Evolutionary conservation across 1,284 basidiomycete species (phyloP), one percentile per base, ranked within the genome.

Genomic region (Marasmius tenuissimus): DNA sequence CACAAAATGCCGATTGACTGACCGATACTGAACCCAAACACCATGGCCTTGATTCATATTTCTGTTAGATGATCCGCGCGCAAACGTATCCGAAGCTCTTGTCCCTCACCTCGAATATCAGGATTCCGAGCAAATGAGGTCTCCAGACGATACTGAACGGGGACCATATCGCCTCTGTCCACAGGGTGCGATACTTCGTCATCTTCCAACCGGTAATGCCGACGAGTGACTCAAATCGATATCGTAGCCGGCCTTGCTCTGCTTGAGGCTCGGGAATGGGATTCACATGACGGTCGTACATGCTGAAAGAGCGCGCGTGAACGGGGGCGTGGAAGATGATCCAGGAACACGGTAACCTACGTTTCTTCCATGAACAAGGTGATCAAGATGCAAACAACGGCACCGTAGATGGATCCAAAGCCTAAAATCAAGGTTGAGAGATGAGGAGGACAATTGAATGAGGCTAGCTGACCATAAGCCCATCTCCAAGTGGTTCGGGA

Each of bases 331-430:
- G 8, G 0, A 49, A 16, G 5, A 48, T 52, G 22, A 4, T 38
- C 27, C 51, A 45, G 5, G n/a, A 58, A 38, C 20, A 10, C 16
- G 16, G 8, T 18, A 14, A 71, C 77, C 59, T 68, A 85, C 85
- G 87, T 87, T 69, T 89, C 87, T 61, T 87, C 80, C 65, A 80
- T 75, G 65, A 88, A 82, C 56, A 88, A 72, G 3, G 74, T 70
- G 59, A 89, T 86, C 27, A 88, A 69, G 1, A 75, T 38, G 12
- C 88, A 73, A 3, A 90, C 84, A 16, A 84, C 63, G 1, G 71
- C 72, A 39, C 76, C 75, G 65, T 87, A 89, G 8, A 88, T 78
- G 20, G 78, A 81, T 0, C 81, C 87, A 57, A 85, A 81, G 11
- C 83, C 86, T 64, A 88, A 89, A 4, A 85, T 78, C 87, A 87